Conservation (phyloP, 2,329 filamentous ascomycete species). For the Stagonosporopsis vannaccii region DNA sequence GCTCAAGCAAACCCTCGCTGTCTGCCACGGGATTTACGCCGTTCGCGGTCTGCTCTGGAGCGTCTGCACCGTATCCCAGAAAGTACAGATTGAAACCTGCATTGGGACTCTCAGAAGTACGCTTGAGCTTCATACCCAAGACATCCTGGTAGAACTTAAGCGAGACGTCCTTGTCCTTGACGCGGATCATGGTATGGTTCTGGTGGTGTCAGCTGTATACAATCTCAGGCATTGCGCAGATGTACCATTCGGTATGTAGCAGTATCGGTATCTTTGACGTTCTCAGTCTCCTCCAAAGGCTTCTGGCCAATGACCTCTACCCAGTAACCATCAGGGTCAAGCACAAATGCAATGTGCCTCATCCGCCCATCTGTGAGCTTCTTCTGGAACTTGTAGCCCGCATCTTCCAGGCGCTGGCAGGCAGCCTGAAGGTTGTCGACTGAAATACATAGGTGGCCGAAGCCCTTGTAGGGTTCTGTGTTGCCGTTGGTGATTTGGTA, state of each 20-base stretch:
- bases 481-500: constrained; percentile 91
- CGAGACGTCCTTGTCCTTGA: constrained; percentile 69
- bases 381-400: constrained; percentile 94
- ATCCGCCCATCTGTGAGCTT: constrained; percentile 81
- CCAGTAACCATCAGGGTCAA: constrained; percentile 79
- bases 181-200: constrained; percentile 94
- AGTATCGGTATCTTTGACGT: constrained; percentile 74
- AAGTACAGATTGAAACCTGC: constrained; percentile 92
- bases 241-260: constrained; percentile 72
- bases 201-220: constrained; percentile 41
- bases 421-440: constrained; percentile 79
- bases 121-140: constrained; percentile 85
- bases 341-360: constrained; percentile 81
- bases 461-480: constrained; percentile 82
- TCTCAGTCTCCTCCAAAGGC: constrained; percentile 73
- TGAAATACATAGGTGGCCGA: constrained; percentile 83
- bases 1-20: constrained; percentile 84
- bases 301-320: constrained; percentile 83
- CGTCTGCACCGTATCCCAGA: constrained; percentile 71
- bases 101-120: constrained; percentile 72
- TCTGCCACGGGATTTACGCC: constrained; percentile 67
- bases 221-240: background rate
- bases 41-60: constrained; percentile 61
- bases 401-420: constrained; percentile 87
- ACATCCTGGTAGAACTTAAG: constrained; percentile 70